Evolutionary conservation across 1,139 yeast genomes (phyloP).

Genomic region (Suhomyces bribrorum): DNA sequence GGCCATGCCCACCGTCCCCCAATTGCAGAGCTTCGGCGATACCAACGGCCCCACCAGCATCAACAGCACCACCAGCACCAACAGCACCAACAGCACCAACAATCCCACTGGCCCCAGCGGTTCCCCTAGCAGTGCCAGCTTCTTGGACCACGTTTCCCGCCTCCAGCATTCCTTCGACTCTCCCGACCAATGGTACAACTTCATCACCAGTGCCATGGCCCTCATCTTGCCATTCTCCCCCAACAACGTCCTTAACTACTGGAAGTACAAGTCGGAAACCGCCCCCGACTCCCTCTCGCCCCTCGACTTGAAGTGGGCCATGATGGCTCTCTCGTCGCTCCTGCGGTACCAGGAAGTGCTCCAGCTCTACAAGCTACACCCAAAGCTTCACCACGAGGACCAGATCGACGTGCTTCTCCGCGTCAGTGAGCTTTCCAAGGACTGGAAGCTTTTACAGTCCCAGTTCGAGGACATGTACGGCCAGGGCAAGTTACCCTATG

Average conservation of each 20-base stretch:
- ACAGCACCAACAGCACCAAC: neutral
- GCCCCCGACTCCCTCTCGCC: neutral
- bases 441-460: slow-evolving; percentile 62
- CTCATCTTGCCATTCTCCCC: slow-evolving; percentile 22
- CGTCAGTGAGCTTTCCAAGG: slow-evolving; percentile 52
- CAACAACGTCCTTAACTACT: slow-evolving; percentile 21
- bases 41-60: neutral
- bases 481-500: slow-evolving; percentile 54
- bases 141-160: slow-evolving; percentile 14
- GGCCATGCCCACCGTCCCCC: slow-evolving; percentile 14
- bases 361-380: slow-evolving; percentile 25
- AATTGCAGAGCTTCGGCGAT: slow-evolving; percentile 1
- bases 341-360: slow-evolving; percentile 28
- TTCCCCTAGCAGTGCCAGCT: slow-evolving; percentile 2
- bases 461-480: slow-evolving; percentile 65
- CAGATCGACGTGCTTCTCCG: slow-evolving; percentile 48
- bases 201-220: slow-evolving; percentile 28
- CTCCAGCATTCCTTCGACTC: slow-evolving; percentile 8
- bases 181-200: slow-evolving; percentile 16
- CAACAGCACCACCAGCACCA: slow-evolving; percentile 2
- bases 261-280: slow-evolving; percentile 27
- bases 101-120: neutral
- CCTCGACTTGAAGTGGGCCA: slow-evolving; percentile 31
- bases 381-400: slow-evolving; percentile 33
- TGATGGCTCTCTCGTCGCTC: slow-evolving; percentile 30